Percentiles rank a stretch among this genome's conserved stretches.
These are phyloP conservation scores for Starmera dryadoides DNA, from an alignment of 805 yeast species.

Conservation along the genomic window DNA sequence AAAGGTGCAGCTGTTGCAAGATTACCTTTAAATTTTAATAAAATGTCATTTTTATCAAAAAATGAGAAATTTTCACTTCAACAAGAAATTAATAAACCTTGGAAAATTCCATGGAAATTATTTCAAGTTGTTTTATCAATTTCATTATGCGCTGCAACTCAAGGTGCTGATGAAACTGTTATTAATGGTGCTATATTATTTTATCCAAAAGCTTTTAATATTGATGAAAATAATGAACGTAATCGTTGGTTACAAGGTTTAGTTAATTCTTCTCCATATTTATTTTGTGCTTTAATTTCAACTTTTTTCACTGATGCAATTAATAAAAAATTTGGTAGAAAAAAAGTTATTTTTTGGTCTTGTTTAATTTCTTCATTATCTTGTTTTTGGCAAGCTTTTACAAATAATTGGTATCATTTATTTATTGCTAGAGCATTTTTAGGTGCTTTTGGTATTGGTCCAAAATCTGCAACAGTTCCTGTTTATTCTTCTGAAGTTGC, in stretches of 20 bases:
- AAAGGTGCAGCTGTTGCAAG: slow-evolving; percentile 65
- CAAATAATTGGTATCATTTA: slow-evolving; percentile 55
- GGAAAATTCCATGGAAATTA: slow-evolving; percentile 37
- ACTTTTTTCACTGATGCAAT: slow-evolving; percentile 60
- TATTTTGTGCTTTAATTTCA: slow-evolving; percentile 52
- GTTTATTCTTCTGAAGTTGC: slow-evolving; percentile 64
- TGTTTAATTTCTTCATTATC: slow-evolving; percentile 54
- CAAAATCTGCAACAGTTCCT: slow-evolving; percentile 71
- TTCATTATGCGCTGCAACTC: slow-evolving; percentile 75
- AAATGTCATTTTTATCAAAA: slow-evolving; percentile 47
- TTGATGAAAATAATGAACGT: slow-evolving; percentile 36
- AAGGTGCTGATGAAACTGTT: slow-evolving; percentile 76
- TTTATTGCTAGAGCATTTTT: slow-evolving; percentile 58
- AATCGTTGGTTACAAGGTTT: slow-evolving; percentile 55
- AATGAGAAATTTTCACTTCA: slow-evolving; percentile 47
- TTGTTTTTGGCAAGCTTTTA: slow-evolving; percentile 65
- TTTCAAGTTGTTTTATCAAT: slow-evolving; percentile 53
- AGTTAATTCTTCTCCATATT: slow-evolving; percentile 64
- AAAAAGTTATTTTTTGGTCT: slow-evolving; percentile 59
- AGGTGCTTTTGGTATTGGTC: slow-evolving; percentile 62
- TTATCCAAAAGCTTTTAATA: slow-evolving; percentile 49
- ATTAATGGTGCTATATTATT: slow-evolving; percentile 65
- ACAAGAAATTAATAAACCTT: slow-evolving; percentile 38
- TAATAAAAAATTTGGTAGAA: slow-evolving; percentile 53
- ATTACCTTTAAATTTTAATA: slow-evolving; percentile 46